A percentile compares a stretch with the other conserved stretches of the same genome.
These are phyloP conservation scores for Ganoderma leucocontextum DNA, from an alignment of 1,284 basidiomycete genomes.

Conservation along the genomic window DNA sequence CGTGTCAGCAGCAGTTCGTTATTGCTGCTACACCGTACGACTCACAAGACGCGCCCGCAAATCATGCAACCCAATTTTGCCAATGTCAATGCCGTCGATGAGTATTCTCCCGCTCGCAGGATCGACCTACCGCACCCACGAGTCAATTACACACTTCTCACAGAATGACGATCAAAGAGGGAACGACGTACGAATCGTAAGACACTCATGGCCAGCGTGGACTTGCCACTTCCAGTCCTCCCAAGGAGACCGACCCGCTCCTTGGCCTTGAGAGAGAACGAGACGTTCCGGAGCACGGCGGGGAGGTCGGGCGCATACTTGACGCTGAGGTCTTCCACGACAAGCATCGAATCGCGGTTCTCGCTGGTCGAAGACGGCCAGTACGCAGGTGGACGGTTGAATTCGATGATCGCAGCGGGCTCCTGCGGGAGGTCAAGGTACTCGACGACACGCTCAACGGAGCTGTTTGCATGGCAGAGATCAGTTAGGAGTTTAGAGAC, in stretches of 20 bases:
- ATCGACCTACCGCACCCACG: conserved; percentile 62
- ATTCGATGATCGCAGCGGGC: conserved; percentile 75
- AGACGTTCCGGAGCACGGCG: conserved; percentile 80
- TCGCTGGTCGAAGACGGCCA: conserved; percentile 80
- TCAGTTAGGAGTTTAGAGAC: not conserved
- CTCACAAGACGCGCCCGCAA: conserved; percentile 77
- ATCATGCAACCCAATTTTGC: conserved; percentile 87
- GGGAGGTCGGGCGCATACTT: conserved; percentile 89
- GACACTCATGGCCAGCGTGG: conserved; percentile 86
- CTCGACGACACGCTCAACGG: conserved; percentile 89
- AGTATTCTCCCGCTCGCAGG: conserved; percentile 81
- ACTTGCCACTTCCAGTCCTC: conserved; percentile 83
- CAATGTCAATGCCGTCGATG: conserved; percentile 92
- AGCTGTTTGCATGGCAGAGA: conserved; percentile 48
- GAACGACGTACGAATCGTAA: conserved; percentile 76
- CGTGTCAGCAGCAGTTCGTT: not conserved
- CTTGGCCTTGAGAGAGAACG: conserved; percentile 67
- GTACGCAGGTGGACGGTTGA: conserved; percentile 78
- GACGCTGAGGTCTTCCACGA: conserved; percentile 76
- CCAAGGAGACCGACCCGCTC: conserved; percentile 81
- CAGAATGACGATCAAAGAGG: not conserved
- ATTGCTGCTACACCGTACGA: conserved; percentile 11
- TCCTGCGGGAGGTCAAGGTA: conserved; percentile 91
- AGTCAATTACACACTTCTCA: not conserved
- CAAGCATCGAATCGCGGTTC: conserved; percentile 47